Evolutionary conservation across 2,329 filamentous ascomycete genomes (phyloP).

Genomic region (Dactylellina cionopaga): DNA sequence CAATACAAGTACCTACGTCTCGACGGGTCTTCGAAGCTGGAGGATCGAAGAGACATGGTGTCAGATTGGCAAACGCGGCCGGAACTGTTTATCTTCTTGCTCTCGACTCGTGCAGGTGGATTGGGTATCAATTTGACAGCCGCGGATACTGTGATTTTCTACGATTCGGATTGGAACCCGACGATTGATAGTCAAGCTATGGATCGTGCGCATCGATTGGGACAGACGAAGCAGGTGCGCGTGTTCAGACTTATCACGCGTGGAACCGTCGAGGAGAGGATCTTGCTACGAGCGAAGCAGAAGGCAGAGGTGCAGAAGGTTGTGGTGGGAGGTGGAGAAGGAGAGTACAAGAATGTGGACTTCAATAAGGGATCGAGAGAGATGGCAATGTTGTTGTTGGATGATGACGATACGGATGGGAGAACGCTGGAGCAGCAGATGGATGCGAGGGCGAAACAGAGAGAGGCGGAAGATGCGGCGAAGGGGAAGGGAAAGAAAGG

Average conservation of each 20-base stretch:
- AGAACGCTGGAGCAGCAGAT: constrained; percentile 64
- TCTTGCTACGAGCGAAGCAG: constrained; percentile 93
- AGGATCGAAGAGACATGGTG: constrained; percentile 95
- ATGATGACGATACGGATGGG: constrained; percentile 83
- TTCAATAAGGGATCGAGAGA: constrained; percentile 94
- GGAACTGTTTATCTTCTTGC: constrained; percentile 95
- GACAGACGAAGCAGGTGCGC: constrained; percentile 90
- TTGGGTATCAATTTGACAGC: constrained; percentile 96
- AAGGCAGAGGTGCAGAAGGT: constrained; percentile 99
- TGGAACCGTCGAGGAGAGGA: constrained; percentile 96
- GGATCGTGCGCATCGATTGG: constrained; percentile 97
- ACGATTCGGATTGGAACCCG: constrained; percentile 99
- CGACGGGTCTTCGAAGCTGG: constrained; percentile 95
- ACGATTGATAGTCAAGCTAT: constrained; percentile 99
- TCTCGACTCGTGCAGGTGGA: constrained; percentile 95
- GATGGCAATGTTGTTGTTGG: constrained; percentile 97
- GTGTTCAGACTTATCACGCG: constrained; percentile 97
- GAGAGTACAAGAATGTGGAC: constrained; percentile 76
- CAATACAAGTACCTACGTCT: constrained; percentile 99
- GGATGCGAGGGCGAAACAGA: constrained; percentile 59
- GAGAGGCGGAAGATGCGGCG: constrained; percentile 66
- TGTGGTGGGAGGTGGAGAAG: constrained; percentile 86
- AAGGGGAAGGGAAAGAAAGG: constrained; percentile 68
- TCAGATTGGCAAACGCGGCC: constrained; percentile 93
- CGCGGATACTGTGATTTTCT: constrained; percentile 98